Evolutionary conservation across 1,139 yeast species (phyloP), one percentile per base, ranked within the genome.

Genomic region (Taphrina flavorubra): DNA sequence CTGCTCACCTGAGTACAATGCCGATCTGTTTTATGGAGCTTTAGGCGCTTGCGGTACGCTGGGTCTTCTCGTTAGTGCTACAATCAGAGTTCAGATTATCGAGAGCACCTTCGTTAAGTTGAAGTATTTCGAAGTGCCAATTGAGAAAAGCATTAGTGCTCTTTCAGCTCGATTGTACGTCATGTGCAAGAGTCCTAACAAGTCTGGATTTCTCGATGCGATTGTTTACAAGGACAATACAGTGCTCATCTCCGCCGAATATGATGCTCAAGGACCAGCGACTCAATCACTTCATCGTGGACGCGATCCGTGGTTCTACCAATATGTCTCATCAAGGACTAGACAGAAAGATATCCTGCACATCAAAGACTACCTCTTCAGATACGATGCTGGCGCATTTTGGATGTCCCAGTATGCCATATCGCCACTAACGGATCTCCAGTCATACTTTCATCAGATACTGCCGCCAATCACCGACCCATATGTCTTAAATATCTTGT

Each of bases 401-500:
- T 59, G 63, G 63, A 59, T 59, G 63, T 31, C 55, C 16, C 51
- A 59, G 37, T 59, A 59, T 37, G 63, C 63, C 7, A 44, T 59
- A n/a, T 44, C 51, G 14, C 51, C 53, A 14, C 42, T 59, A 13
- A 39, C 47, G 36, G 60, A 56, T 18, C 14, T 56, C 8, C 60
- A 56, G 25, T 11, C 39, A 16, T 40, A 39, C 47, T 49, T 49
- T 20, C 53, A 49, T 11, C 36, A 49, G n/a, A 20, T 49, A 6
- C 14, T 56, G 25, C 60, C 60, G 18, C 60, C 60, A 2, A 40
- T 56, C 49, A 56, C 60, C 8, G 60, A 56, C 39, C 60, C 46
- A 8, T 56, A 56, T 20, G 37, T 39, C 6, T 8, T 16, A 6
- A 56, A 56, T 6, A 4, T 56, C 13, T n/a, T 56, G 31, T 56